A percentile compares a stretch with the other conserved stretches of the same genome.
Evolutionary conservation across 495 filamentous ascomycete genomes (phyloP).

Genomic region (Neurospora sp.): DNA sequence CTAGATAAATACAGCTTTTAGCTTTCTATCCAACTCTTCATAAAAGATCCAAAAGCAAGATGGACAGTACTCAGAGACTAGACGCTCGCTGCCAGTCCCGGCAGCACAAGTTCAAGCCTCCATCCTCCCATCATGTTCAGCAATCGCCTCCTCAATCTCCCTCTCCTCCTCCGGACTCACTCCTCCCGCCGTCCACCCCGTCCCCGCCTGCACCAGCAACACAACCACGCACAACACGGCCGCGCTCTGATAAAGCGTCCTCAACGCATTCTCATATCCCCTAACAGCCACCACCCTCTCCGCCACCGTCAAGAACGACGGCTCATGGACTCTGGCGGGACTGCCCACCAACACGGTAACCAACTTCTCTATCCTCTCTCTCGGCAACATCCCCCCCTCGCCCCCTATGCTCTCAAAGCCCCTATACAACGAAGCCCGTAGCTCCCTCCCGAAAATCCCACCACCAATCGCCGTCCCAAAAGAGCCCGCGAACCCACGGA

Average conservation of each 20-base stretch:
- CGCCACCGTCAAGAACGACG: constrained; percentile 29
- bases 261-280: constrained; percentile 52
- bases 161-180: constrained; percentile 20
- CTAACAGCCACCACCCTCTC: constrained; percentile 52
- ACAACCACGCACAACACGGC: constrained; percentile 44
- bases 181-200: constrained; percentile 47
- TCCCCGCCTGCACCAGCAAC: constrained; percentile 52
- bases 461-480: constrained; percentile 72
- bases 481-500: constrained; percentile 62
- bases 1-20: neutral
- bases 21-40: neutral
- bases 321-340: constrained; percentile 48
- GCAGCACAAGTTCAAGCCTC: constrained; percentile 10
- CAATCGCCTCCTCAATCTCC: constrained; percentile 17
- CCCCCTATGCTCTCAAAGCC: constrained; percentile 45
- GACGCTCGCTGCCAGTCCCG: neutral
- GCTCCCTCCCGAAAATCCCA: constrained; percentile 55
- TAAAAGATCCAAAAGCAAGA: neutral
- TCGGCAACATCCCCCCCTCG: constrained; percentile 19
- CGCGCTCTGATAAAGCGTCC: constrained; percentile 46
- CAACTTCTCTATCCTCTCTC: constrained; percentile 40
- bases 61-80: neutral
- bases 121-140: constrained; percentile 16
- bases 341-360: constrained; percentile 57
- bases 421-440: constrained; percentile 42